phyloP scores from a whole-genome alignment of 2,329 filamentous ascomycete genomes.

The Pseudocercospora crystallina region DNA sequence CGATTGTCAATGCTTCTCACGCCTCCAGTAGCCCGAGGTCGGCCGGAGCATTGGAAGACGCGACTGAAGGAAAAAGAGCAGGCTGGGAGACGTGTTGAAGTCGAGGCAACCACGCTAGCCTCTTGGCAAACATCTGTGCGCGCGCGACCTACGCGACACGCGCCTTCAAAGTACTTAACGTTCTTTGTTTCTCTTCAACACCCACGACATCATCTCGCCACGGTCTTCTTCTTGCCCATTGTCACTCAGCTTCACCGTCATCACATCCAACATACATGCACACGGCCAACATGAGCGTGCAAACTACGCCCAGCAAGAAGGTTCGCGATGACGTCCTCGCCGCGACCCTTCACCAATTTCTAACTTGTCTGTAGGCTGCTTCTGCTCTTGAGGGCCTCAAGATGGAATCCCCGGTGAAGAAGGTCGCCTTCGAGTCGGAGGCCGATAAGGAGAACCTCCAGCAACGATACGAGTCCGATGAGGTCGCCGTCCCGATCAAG shows the following conservation, averaged over 20 bases:
- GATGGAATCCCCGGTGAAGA: slow-evolving; percentile 91
- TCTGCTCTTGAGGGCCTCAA: slow-evolving; percentile 84
- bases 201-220: slow-evolving; percentile 13
- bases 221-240: slow-evolving; percentile 10
- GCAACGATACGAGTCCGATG: slow-evolving; percentile 46
- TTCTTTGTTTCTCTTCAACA: slow-evolving; percentile 16
- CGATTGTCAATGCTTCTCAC: slow-evolving; percentile 2
- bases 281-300: slow-evolving; percentile 53
- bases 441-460: slow-evolving; percentile 79
- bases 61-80: slow-evolving; percentile 5
- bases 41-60: neutral
- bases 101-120: neutral
- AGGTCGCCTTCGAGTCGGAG: slow-evolving; percentile 68
- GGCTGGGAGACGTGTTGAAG: slow-evolving; percentile 13
- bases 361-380: slow-evolving; percentile 65
- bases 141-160: slow-evolving; percentile 1
- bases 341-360: slow-evolving; percentile 39
- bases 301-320: slow-evolving; percentile 74
- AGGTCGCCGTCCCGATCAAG: slow-evolving; percentile 58
- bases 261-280: slow-evolving; percentile 19
- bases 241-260: slow-evolving; percentile 9
- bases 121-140: slow-evolving; percentile 9
- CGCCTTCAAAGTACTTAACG: slow-evolving; percentile 7
- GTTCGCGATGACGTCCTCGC: slow-evolving; percentile 52
- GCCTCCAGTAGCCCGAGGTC: slow-evolving; percentile 2